These are phyloP conservation scores for Fonsecaea erecta DNA, from an alignment of 2,329 filamentous ascomycete genomes.

Conservation along the genomic window DNA sequence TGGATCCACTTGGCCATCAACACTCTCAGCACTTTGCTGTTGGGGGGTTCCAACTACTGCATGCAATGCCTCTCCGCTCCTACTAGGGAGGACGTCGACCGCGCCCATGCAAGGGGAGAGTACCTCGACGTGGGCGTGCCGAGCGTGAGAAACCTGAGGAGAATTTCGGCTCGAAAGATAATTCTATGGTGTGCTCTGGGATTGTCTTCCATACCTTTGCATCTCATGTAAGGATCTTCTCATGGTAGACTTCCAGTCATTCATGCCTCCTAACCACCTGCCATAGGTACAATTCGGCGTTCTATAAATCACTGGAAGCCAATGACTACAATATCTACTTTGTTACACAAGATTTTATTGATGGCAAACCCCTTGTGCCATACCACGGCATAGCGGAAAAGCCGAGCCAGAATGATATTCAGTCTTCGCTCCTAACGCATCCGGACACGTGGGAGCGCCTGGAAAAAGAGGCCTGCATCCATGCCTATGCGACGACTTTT, in stretches of 20 bases:
- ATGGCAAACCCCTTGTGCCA: slow-evolving; percentile 5
- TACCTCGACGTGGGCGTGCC: slow-evolving; percentile 43
- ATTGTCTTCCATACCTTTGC: slow-evolving; percentile 37
- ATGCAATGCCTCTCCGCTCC: slow-evolving; percentile 45
- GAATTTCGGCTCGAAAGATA: slow-evolving; percentile 21
- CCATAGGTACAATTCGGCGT: slow-evolving; percentile 40
- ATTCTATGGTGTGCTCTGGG: slow-evolving; percentile 37
- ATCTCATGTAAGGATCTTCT: slow-evolving; percentile 35
- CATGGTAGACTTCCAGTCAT: not conserved
- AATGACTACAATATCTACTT: slow-evolving; percentile 37
- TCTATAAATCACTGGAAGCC: slow-evolving; percentile 36
- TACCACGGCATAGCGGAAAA: not conserved
- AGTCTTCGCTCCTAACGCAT: not conserved
- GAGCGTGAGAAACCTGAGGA: slow-evolving; percentile 39
- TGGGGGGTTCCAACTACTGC: slow-evolving; percentile 44
- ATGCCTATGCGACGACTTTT: slow-evolving; percentile 26
- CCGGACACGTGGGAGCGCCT: slow-evolving; percentile 20
- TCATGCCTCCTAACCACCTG: not conserved
- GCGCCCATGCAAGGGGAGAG: slow-evolving; percentile 38
- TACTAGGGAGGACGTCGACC: slow-evolving; percentile 41
- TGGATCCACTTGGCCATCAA: slow-evolving; percentile 45
- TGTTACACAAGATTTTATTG: slow-evolving; percentile 33
- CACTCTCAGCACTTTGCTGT: slow-evolving; percentile 41
- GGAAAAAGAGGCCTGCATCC: slow-evolving; percentile 24
- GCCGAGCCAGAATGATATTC: not conserved